Evolutionary conservation across 495 filamentous ascomycete genomes (phyloP), one percentile per base, ranked within the genome.

Genomic region (Aspergillus homomorphus): DNA sequence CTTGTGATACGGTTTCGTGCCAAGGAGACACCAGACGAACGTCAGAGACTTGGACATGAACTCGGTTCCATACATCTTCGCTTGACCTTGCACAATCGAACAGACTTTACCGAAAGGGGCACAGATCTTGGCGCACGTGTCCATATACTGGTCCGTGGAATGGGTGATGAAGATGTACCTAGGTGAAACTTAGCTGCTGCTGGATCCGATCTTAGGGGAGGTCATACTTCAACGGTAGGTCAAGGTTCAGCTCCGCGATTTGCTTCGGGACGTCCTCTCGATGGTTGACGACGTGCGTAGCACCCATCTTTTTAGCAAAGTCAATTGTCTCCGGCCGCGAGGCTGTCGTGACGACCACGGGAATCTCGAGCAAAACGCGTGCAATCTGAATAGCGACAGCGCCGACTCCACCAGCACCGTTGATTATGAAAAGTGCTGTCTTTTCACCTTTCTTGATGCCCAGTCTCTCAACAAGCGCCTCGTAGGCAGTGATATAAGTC

Each of bases 21-120:
- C 69, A 12, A 74, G 38, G 38, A 69, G 51, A 54, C 55, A 63
- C 69, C 71, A 74, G 20, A 62, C 51, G 57, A 71, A 74, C n/a
- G 68, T 64, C 55, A 74, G 38, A 23, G 57, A 66, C 60, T 74
- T 74, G 38, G 69, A 68, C 71, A 74, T 72, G 54, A 63, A 70
- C 51, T 70, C 65, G 12, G 71, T 72, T 1, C 71, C 69, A 51
- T 72, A 69, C 68, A 72, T 69, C 22, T 64, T 60, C 10, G 66
- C 61, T 49, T 69, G 53, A 16, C 56, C 64, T 57, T 73, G 69
- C 18, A 72, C 69, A 43, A 74, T 72, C 41, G 62, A 66, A 63
- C 68, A 72, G 15, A 74, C 66, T 56, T 72, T 72, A 19, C 66
- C 69, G 42, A 71, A 69, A 1, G 68, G 69, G 10, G 67, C 66